Base-by-base conservation (phyloP, 192 early-diverging fungal species). In the Kappamyces sp. region DNA sequence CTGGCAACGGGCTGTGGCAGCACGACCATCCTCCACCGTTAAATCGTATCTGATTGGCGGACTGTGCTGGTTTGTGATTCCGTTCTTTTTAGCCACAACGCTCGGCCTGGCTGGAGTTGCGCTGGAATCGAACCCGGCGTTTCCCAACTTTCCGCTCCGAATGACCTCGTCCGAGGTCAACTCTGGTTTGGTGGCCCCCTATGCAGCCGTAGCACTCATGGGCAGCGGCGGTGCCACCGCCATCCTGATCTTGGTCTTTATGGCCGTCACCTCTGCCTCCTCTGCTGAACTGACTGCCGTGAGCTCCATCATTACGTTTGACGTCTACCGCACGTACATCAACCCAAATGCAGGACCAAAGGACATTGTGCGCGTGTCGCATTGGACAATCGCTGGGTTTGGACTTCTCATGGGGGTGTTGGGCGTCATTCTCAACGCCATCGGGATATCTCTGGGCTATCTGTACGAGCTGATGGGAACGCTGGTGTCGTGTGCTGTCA, bases 1-100 rank as follows among this genome's bases (percentile, higher is more conserved):
- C 65, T 87, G 78, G 78, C 86, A 87, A 68, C 78, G 85, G 38
- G 86, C 86, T 35, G 84, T 87, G 57, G 86, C 86, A 48, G 72
- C 86, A 9, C 65, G 68, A n/a, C 86, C 86, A 13, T 68, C 69
- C 10, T 82, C 80, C 47, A 79, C 87, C 1, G 85, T 87, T 48
- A 79, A 81, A 52, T 83, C 78, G 2, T 87, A 87, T 61, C 60
- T 87, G 37, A 72, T 87, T 40, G 86, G 86, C n/a, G 87, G 87
- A 12, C 68, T 87, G n/a, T 69, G 76, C n/a, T 87, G 84, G 86
- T 87, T 89, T 46, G 76, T 85, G 36, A 87, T 87, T 66, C 86
- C 86, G 0, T 87, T 87, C 62, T 80, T 78, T 5, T 67, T 88
- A 2, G 86, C 86, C 35, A 88, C 86, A 1, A 86, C 85, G 3